Evolutionary conservation across 257 asterid genomes (phyloP).

Genomic region (Scutellaria barbata): DNA sequence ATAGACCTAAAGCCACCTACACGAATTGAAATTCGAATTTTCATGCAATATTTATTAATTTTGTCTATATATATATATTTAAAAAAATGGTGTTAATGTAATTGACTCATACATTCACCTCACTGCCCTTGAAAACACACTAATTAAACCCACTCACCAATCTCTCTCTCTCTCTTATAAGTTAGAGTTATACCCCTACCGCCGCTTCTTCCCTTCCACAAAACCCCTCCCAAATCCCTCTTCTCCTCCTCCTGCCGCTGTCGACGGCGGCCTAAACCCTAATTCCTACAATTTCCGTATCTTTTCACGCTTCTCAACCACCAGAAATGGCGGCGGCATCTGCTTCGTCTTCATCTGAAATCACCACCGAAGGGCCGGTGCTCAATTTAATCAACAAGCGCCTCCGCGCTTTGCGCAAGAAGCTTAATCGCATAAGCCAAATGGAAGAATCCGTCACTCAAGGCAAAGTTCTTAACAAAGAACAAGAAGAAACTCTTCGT

Average conservation of each 20-base stretch:
- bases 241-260: slow-evolving; percentile 38
- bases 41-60: too few relatives aligned
- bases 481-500: slow-evolving; percentile 84
- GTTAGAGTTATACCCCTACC: background rate
- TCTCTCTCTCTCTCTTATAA: slow-evolving; percentile 11
- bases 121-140: background rate
- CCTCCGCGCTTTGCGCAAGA: slow-evolving; percentile 84
- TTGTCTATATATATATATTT: too few relatives aligned
- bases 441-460: slow-evolving; percentile 80
- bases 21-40: too few relatives aligned
- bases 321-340: slow-evolving; percentile 47
- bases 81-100: background rate
- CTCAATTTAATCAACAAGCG: slow-evolving; percentile 84
- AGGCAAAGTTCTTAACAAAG: slow-evolving; percentile 80
- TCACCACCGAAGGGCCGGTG: slow-evolving; percentile 72
- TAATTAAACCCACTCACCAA: slow-evolving; percentile 25
- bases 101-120: slow-evolving; percentile 29
- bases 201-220: slow-evolving; percentile 32
- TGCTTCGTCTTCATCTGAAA: slow-evolving; percentile 47
- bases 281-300: background rate
- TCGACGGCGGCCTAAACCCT: slow-evolving; percentile 51
- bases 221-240: slow-evolving; percentile 32
- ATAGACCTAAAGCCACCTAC: too few relatives aligned
- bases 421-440: slow-evolving; percentile 72
- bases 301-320: slow-evolving; percentile 10